phyloP scores from a whole-genome alignment of 2,329 filamentous ascomycete genomes.

The Ascosphaera pollenicola region DNA sequence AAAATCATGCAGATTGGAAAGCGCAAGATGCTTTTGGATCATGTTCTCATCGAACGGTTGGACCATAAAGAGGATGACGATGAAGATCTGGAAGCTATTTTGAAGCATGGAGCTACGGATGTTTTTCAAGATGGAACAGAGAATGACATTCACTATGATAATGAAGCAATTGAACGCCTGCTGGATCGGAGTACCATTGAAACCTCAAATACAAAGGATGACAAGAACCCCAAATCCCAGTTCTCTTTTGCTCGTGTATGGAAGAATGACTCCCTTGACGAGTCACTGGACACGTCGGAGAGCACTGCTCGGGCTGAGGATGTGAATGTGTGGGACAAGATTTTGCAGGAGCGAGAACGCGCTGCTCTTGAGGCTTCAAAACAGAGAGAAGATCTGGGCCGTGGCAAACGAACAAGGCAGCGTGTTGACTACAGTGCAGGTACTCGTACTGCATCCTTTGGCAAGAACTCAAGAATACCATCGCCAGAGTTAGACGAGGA shows the following conservation, averaged over 20 bases:
- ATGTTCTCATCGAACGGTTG: slow-evolving; percentile 83
- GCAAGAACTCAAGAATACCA: neutral
- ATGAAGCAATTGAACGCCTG: slow-evolving; percentile 62
- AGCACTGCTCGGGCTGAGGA: slow-evolving; percentile 30
- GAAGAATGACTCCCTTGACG: slow-evolving; percentile 61
- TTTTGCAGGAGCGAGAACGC: slow-evolving; percentile 61
- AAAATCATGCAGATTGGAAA: slow-evolving; percentile 91
- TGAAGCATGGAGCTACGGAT: slow-evolving; percentile 69
- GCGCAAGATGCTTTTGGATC: slow-evolving; percentile 89
- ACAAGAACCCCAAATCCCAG: slow-evolving; percentile 49
- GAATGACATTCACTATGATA: slow-evolving; percentile 61
- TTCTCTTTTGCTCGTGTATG: slow-evolving; percentile 85
- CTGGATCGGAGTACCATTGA: slow-evolving; percentile 73
- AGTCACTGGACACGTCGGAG: slow-evolving; percentile 32
- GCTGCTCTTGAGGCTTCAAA: slow-evolving; percentile 53
- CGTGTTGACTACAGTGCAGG: neutral
- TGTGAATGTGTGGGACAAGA: slow-evolving; percentile 68
- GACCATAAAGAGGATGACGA: slow-evolving; percentile 59
- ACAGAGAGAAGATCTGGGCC: slow-evolving; percentile 53
- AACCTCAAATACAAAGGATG: slow-evolving; percentile 40
- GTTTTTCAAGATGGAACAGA: slow-evolving; percentile 55
- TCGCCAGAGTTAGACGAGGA: neutral
- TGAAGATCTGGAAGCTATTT: slow-evolving; percentile 64
- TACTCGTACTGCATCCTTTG: neutral
- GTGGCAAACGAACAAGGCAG: slow-evolving; percentile 51